Base-by-base conservation (phyloP, 1,139 yeast species). In the Wickerhamomyces sp. region DNA sequence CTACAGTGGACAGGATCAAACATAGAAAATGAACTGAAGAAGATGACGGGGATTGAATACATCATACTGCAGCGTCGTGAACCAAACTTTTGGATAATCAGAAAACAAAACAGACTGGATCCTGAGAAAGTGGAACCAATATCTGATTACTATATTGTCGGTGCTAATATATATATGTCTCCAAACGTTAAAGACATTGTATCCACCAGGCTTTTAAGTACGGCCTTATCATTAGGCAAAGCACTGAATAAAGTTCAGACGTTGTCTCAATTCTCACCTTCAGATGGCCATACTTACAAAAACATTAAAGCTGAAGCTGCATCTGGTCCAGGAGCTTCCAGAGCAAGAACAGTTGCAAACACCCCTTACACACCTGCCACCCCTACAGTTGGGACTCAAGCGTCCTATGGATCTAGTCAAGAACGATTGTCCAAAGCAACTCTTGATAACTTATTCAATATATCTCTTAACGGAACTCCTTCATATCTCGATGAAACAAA, bases 91-190 rank as follows among this genome's bases (percentile, higher is more conserved):
- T 92, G 97, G 97, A 73, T 90, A 15, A 76, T 92, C 12, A 71
- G 95, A 42, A 89, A 89, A 56, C 97, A 90, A 59, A 67, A 76
- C 35, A 65, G 97, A 24, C 51, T 72, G 7, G 67, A 73, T 30
- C 76, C 78, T 7, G 67, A 65, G 6, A 72, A 70, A 21, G 76
- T 76, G 0, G 66, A 72, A 31, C 72, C 80, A 2, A 55, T 87
- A 12, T 72, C 81, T 6, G 94, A 88, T 51, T 92, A 85, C 63
- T 90, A 87, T 60, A 81, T 90, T 33, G 78, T 89, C 29, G 96
- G 96, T 4, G 95, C 96, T 20, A 89, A 88, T 54, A 84, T 92
- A 4, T 92, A 90, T 64, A 94, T 87, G 76, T 85, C 97, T 0
- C 97, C 97, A 1, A 59, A 72, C 4, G 68, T 78, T 2, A 72